Evolutionary conservation across 371 early-diverging fungal species (phyloP).

Genomic region (Mortierella sp.): DNA sequence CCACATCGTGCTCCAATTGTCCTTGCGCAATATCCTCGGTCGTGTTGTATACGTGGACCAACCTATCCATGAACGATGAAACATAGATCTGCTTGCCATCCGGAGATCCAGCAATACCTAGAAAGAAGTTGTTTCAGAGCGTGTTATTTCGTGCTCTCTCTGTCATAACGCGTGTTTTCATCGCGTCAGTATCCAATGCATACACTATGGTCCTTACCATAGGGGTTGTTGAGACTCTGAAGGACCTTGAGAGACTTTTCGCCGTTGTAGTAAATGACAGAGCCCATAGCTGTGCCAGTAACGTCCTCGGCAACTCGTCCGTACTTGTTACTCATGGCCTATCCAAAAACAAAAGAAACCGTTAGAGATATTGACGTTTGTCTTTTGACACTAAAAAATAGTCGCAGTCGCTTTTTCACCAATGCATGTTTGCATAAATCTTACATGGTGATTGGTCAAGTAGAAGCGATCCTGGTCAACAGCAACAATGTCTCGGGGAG

Average conservation of each 20-base stretch:
- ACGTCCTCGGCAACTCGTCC: constrained; percentile 43
- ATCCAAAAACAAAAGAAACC: neutral
- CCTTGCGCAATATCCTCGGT: constrained; percentile 36
- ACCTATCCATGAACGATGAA: constrained; percentile 40
- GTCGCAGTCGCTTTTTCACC: neutral
- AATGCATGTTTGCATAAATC: neutral
- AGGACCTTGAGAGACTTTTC: constrained; percentile 31
- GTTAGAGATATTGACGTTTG: neutral
- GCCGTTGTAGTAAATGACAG: constrained; percentile 54
- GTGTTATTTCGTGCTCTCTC: neutral
- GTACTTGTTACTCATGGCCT: constrained; percentile 38
- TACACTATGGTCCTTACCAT: constrained; percentile 19
- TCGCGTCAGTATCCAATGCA: neutral
- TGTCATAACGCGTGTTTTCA: neutral
- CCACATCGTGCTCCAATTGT: constrained; percentile 30
- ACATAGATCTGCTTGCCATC: constrained; percentile 44
- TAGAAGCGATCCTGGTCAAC: constrained; percentile 49
- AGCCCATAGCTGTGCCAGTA: constrained; percentile 34
- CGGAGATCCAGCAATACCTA: constrained; percentile 47
- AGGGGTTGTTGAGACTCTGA: constrained; percentile 35
- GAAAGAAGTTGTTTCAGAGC: neutral
- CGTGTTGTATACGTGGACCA: constrained; percentile 45
- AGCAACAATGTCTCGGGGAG: constrained; percentile 49
- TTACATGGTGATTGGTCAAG: constrained; percentile 53
- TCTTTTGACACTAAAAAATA: neutral